Base-by-base conservation (phyloP, 257 asterid genomes). In the Gentiana straminea region DNA sequence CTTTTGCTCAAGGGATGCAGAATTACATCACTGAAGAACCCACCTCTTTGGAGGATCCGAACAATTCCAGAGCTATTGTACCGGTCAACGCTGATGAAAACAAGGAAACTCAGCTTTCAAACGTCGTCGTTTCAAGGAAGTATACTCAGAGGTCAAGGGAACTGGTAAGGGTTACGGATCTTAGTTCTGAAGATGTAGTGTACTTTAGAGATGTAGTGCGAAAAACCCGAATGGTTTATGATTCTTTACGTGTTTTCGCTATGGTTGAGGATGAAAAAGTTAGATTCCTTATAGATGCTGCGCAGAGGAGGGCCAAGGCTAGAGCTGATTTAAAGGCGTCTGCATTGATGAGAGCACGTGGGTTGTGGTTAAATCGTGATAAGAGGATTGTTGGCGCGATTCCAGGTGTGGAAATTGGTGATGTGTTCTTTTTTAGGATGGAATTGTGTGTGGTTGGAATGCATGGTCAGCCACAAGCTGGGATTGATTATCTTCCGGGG, bases 401-500 rank as follows among this genome's bases (percentile, higher is more conserved):
- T 53, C 94, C 98, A 0, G 98, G 98, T 1, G 71, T 86, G 52
- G 56, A 57, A 0, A 59, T 90, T 6, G 98, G 98, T 2, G 96
- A 90, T 46, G 72, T 84, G 7, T 90, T 82, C 84, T 83, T 84
- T 51, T 86, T 74, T 64, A 77, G 97, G 63, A 86, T 86, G 91
- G 97, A 90, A 58, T 39, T 90, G 54, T 84, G 93, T 57, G 86
- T 84, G 3, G 65, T 90, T 52, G 97, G 97, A 1, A 63, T 90
- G 59, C 97, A 90, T 66, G 97, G 97, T 13, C 96, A 86, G 52
- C 60, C 71, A 47, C 97, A 90, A 64, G 98, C 96, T 12, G 96
- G 97, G 5, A 90, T 90, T 38, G 98, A 90, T 63, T 86, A 74
- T 46, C 75, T 90, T 3, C 70, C 96, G 0, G 81, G 82, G 0